Evolutionary conservation across 352 stramenopile species (phyloP), one percentile per base, ranked within the genome.

Genomic region (Achlya hypogyna): DNA sequence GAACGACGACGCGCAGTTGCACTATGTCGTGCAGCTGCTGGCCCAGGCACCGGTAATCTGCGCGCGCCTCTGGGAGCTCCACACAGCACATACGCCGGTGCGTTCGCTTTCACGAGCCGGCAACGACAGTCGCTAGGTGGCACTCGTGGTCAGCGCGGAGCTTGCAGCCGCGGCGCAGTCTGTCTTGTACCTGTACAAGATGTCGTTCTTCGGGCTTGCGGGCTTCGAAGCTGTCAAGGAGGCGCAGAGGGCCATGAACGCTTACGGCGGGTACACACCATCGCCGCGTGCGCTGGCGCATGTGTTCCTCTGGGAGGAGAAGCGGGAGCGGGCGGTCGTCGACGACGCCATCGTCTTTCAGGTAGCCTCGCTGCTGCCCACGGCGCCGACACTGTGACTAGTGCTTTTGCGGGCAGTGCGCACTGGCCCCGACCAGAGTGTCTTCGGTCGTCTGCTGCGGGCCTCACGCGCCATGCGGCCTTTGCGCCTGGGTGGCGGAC

Each of bases 271-370:
- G 12, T 45, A 45, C 23, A 52, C 38, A 6, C 54, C 54, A 16
- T 53, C 35, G n/a, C 23, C 25, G 2, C 9, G 10, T 25, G 31
- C 20, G 0, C 35, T 64, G 4, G 38, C 54, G 8, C 4, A 35
- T 6, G 12, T 64, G 25, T 51, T 64, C 18, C 47, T 35, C 40
- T 64, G 54, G 54, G 54, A 64, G 29, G 54, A 64, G 34, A 64
- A 35, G n/a, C 54, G 54, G n/a, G 38, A 45, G 38, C 38, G 38
- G 2, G n/a, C 38, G 38, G n/a, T 1, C 38, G 12, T 3, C 38
- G 38, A 45, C 38, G 38, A 10, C 6, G 38, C 38, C 38, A 18
- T 45, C 38, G 38, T 18, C 38, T 45, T 45, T 45, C 38, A 45
- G 38, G 38, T 45, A n/a, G n/a, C n/a, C n/a, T n/a, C n/a, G n/a